Base-by-base conservation (phyloP, 2,329 filamentous ascomycete species). In the Aspergillus sp. region DNA sequence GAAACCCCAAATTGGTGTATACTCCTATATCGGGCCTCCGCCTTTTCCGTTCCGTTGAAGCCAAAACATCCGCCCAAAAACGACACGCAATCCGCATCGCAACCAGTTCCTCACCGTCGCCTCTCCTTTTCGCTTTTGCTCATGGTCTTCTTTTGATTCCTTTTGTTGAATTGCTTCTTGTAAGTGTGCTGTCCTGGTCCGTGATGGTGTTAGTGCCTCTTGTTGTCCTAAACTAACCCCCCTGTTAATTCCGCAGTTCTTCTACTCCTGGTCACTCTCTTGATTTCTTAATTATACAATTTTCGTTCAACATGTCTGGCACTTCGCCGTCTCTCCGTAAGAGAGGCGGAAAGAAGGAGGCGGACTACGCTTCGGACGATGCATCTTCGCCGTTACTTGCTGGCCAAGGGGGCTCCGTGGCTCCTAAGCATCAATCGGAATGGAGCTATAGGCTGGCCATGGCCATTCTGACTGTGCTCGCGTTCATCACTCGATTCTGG, bases 401-500 rank as follows among this genome's bases (percentile, higher is more conserved):
- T 39, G 51, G 57, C 46, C 48, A 47, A 48, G 30, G 49, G 19
- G 35, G 45, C 15, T 47, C 49, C 42, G 47, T 50, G 5, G 45
- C 57, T 45, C 39, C 46, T 49, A 63, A 64, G 48, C 53, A 53
- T 5, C 54, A 58, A 48, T 78, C 79, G n/a, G 86, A 95, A 70
- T 84, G 82, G 77, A 88, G 94, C 61, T 94, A 96, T 76, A 84
- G 86, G 77, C 69, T 93, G 55, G 87, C 83, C 52, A 79, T 96
- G 50, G 70, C 72, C 27, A 66, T 95, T 57, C 84, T 95, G 64
- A 97, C 91, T 2, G 62, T 82, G 23, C 74, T 96, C 56, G 91
- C 89, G 44, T 97, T 98, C 64, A 64, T 90, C 53, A 97, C 93
- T 43, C 81, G 93, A 53, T 98, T 98, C 77, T 97, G 87, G 82